A percentile compares a stretch with the other conserved stretches of the same genome.
Evolutionary conservation across 1,139 yeast species (phyloP).

Genomic region (Blastobotrys capitulatus): DNA sequence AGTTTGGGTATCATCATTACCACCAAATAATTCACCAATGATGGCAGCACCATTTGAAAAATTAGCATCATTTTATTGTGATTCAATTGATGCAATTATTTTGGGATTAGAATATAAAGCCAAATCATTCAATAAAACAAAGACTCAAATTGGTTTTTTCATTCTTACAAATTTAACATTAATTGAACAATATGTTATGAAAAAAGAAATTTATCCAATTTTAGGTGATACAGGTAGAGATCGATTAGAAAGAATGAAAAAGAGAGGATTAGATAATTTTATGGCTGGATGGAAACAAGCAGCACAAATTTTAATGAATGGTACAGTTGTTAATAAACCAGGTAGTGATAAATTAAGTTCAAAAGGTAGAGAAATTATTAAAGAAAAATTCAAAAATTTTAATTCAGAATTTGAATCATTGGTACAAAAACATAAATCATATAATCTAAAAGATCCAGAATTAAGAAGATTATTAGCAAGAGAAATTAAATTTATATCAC

Average conservation of each 20-base stretch:
- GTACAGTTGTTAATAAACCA: slow-evolving; percentile 28
- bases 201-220: slow-evolving; percentile 50
- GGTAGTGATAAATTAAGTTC: slow-evolving; percentile 25
- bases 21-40: slow-evolving; percentile 24
- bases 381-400: slow-evolving; percentile 77
- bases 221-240: slow-evolving; percentile 63
- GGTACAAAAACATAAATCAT: slow-evolving; percentile 55
- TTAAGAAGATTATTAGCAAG: slow-evolving; percentile 55
- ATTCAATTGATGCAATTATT: slow-evolving; percentile 67
- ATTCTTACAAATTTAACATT: slow-evolving; percentile 66
- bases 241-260: slow-evolving; percentile 63
- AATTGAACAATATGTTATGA: slow-evolving; percentile 66
- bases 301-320: slow-evolving; percentile 63
- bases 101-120: slow-evolving; percentile 55
- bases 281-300: slow-evolving; percentile 80
- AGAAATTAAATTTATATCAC: slow-evolving; percentile 70
- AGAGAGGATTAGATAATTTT: slow-evolving; percentile 69
- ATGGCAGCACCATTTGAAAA: slow-evolving; percentile 42
- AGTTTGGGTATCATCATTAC: slow-evolving; percentile 23
- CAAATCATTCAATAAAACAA: slow-evolving; percentile 35
- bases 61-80: slow-evolving; percentile 62
- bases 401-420: slow-evolving; percentile 80
- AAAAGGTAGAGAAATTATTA: slow-evolving; percentile 79
- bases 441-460: slow-evolving; percentile 60
- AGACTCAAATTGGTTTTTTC: slow-evolving; percentile 54